Conservation (phyloP, 345 rosid genomes). For the Rubroshorea leprosula region DNA sequence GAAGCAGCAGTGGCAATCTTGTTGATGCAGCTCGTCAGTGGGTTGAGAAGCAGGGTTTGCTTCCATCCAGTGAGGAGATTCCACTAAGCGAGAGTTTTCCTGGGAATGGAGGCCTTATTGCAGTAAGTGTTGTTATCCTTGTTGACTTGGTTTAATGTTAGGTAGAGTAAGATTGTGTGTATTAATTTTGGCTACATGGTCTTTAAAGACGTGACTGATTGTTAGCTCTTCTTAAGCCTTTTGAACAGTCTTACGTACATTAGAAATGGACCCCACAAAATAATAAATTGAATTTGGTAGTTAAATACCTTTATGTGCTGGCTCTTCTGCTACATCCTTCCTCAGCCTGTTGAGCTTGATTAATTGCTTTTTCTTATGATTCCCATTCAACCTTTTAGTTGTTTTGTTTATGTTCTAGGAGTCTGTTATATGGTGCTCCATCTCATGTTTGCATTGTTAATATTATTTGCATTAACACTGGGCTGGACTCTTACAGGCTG, state of each 20-base stretch:
- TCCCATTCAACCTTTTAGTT: too few species aligned
- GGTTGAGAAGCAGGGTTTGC: constrained; percentile 99
- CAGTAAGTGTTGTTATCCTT: constrained; percentile 50
- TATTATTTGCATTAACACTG: neutral
- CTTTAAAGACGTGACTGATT: too few species aligned
- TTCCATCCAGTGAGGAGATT: constrained; percentile 86
- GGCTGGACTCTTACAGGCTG: constrained; percentile 57
- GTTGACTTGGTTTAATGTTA: neutral
- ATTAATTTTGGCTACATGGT: too few species aligned
- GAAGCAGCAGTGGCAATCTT: constrained; percentile 97
- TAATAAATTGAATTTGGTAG: too few species aligned
- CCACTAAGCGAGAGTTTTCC: constrained; percentile 96
- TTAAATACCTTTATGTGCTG: too few species aligned
- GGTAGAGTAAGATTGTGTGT: neutral
- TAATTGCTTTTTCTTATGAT: too few species aligned
- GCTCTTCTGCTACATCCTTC: too few species aligned
- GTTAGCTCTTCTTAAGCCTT: too few species aligned
- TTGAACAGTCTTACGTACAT: too few species aligned
- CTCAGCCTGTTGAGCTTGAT: too few species aligned
- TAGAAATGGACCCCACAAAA: too few species aligned
- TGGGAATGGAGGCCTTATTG: constrained; percentile 68
- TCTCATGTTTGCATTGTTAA: neutral
- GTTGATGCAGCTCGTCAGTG: constrained; percentile 98
- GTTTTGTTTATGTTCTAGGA: too few species aligned
- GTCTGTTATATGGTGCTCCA: neutral